Evolutionary conservation across 768 basidiomycete species (phyloP).

Genomic region (Suillus alpinus): DNA sequence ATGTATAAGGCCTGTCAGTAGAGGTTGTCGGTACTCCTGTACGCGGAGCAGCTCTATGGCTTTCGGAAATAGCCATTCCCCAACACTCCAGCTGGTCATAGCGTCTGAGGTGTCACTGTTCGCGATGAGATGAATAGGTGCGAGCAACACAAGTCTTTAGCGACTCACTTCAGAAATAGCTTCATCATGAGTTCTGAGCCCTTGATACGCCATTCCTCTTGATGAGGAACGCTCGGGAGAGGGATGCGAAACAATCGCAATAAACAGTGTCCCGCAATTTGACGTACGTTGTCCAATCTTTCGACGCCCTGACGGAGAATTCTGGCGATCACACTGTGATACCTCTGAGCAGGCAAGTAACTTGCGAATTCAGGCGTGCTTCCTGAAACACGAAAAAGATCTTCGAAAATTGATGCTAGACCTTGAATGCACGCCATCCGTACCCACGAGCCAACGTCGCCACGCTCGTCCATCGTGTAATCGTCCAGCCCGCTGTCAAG

Average conservation of each 20-base stretch:
- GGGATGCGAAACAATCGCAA: conserved; percentile 46
- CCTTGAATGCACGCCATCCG: conserved; percentile 75
- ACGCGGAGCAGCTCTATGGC: conserved; percentile 66
- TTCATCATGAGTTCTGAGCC: conserved; percentile 45
- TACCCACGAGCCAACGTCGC: conserved; percentile 96
- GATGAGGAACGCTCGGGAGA: conserved; percentile 39
- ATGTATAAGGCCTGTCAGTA: conserved; percentile 72
- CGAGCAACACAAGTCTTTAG: neutral
- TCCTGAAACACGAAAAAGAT: conserved; percentile 45
- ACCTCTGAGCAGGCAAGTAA: conserved; percentile 60
- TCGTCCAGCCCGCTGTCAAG: conserved; percentile 77
- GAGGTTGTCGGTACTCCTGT: conserved; percentile 52
- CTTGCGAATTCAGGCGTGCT: conserved; percentile 44
- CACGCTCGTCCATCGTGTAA: conserved; percentile 91
- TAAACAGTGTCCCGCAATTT: conserved; percentile 69
- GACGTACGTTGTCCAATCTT: conserved; percentile 86
- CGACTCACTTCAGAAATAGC: conserved; percentile 51
- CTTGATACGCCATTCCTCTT: conserved; percentile 51
- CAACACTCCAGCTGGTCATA: conserved; percentile 61
- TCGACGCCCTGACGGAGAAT: conserved; percentile 90
- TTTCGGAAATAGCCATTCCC: conserved; percentile 71
- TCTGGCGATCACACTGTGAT: conserved; percentile 55
- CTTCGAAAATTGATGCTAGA: conserved; percentile 50
- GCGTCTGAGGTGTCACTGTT: conserved; percentile 33
- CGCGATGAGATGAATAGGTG: neutral